Percentiles rank a stretch among this genome's conserved stretches.
These are phyloP conservation scores for Elongisporangium anandrum DNA, from an alignment of 352 stramenopile species.

Conservation along the genomic window DNA sequence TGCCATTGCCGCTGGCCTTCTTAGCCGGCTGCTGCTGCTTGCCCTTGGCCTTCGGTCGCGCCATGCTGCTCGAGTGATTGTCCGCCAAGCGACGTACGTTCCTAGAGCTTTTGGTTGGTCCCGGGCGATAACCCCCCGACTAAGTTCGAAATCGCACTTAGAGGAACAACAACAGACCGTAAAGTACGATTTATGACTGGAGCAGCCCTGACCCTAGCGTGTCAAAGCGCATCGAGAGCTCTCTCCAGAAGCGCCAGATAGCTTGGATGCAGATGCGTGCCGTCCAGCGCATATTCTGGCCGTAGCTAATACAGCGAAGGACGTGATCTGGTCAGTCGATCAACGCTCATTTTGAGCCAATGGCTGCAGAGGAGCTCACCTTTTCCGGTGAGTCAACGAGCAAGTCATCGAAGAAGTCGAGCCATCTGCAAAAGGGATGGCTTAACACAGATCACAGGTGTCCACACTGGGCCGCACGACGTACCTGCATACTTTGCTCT, in stretches of 20 bases:
- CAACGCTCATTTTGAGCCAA: too few species aligned
- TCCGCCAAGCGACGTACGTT: background rate
- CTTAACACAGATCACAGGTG: background rate
- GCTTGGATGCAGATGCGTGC: slow-evolving; percentile 79
- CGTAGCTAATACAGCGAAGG: slow-evolving; percentile 48
- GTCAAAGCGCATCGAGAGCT: slow-evolving; percentile 12
- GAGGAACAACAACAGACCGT: background rate
- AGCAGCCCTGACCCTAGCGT: background rate
- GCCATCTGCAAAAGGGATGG: slow-evolving; percentile 42
- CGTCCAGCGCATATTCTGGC: slow-evolving; percentile 57
- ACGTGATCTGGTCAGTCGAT: background rate
- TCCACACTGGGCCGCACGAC: slow-evolving; percentile 5
- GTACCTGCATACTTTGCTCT: slow-evolving; percentile 41
- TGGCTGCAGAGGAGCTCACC: too few species aligned
- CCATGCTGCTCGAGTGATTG: slow-evolving; percentile 14
- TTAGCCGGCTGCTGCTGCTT: slow-evolving; percentile 6
- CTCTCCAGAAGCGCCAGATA: slow-evolving; percentile 56
- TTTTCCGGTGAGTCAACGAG: slow-evolving; percentile 38
- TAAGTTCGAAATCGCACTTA: background rate
- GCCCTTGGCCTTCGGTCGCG: slow-evolving; percentile 15
- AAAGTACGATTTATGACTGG: background rate
- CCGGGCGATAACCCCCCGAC: background rate
- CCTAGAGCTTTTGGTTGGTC: background rate
- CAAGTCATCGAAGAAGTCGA: slow-evolving; percentile 88
- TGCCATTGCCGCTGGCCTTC: slow-evolving; percentile 10